Evolutionary conservation across 2,329 filamentous ascomycete species (phyloP), one percentile per base, ranked within the genome.

Genomic region (Truncatella angustata): DNA sequence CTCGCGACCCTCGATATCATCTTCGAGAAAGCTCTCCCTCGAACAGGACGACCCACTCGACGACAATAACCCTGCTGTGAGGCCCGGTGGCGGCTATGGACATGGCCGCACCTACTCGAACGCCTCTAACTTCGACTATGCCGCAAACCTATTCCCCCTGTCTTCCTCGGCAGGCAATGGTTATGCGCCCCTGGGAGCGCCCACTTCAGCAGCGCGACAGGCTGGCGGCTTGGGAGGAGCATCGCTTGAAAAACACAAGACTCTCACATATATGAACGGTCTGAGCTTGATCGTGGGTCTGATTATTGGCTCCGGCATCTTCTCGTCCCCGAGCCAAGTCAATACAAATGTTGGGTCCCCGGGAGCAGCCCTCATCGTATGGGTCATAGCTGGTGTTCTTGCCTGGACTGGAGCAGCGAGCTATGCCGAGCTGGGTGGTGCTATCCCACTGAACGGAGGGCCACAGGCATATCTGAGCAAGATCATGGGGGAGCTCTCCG

Each of bases 341-440:
- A 96, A 94, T 70, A 82, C 82, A 51, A 95, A 95, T 67, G 91
- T 90, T 32, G 94, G 93, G 9, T 97, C 92, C 24, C 90, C 92
- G 0, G 94, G 92, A 46, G 93, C 92, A 14, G 86, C 92, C 2
- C 74, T 99, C 47, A 80, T 97, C n/a, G 86, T 97, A 4, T 99
- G 93, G 93, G 78, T 85, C 1, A 84, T 97, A 37, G 92, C 93
- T 3, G 93, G 93, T n/a, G 66, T 97, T 18, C 75, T 99, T 56
- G 93, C 93, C 2, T 99, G 94, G 93, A 99, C 94, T 0, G 93
- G 94, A 9, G 93, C 91, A 0, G 88, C 92, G 21, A 96, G 91
- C 61, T 99, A 96, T 71, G 94, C 94, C 4, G 94, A 99, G 73
- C 79, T 99, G 4, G 94, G 94, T 54, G 93, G 94, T 36, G 92